These are phyloP conservation scores for Licmophora abbreviata DNA, from an alignment of 108 stramenopile species.

Conservation along the genomic window DNA sequence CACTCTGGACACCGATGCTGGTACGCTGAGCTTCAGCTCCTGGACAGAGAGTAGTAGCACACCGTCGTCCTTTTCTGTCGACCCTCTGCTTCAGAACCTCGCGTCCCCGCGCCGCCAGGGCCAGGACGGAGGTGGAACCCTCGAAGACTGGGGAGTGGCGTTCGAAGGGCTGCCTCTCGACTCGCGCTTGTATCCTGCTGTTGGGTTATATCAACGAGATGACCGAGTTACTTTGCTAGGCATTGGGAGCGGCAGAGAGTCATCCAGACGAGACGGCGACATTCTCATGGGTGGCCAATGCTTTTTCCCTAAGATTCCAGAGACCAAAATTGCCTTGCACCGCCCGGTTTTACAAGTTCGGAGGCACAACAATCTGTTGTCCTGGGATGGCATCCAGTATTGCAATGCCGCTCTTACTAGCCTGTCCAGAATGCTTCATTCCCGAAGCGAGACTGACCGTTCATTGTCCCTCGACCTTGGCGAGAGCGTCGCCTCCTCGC, in stretches of 20 bases:
- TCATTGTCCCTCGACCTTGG: constrained; percentile 27
- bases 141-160: constrained; percentile 85
- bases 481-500: constrained; percentile 43
- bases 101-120: constrained; percentile 18
- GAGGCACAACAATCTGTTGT: constrained; percentile 37
- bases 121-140: constrained; percentile 21
- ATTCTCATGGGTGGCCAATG: constrained; percentile 3
- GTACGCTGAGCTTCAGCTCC: constrained; percentile 66
- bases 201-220: constrained; percentile 81
- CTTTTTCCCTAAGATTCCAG: constrained; percentile 32
- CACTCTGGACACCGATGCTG: constrained; percentile 75
- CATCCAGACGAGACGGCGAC: constrained; percentile 5
- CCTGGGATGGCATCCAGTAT: constrained; percentile 47
- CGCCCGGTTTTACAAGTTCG: constrained; percentile 12
- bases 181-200: constrained; percentile 65
- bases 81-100: constrained; percentile 22
- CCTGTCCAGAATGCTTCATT: constrained; percentile 9
- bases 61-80: constrained; percentile 26
- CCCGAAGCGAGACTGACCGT: constrained; percentile 15
- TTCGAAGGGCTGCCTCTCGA: constrained; percentile 83
- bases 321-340: not conserved
- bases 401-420: constrained; percentile 19
- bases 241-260: constrained; percentile 28
- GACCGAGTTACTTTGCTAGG: constrained; percentile 64
- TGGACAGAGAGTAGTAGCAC: constrained; percentile 53